Conservation (phyloP, 306 rosid species). For the Pueraria montana region DNA sequence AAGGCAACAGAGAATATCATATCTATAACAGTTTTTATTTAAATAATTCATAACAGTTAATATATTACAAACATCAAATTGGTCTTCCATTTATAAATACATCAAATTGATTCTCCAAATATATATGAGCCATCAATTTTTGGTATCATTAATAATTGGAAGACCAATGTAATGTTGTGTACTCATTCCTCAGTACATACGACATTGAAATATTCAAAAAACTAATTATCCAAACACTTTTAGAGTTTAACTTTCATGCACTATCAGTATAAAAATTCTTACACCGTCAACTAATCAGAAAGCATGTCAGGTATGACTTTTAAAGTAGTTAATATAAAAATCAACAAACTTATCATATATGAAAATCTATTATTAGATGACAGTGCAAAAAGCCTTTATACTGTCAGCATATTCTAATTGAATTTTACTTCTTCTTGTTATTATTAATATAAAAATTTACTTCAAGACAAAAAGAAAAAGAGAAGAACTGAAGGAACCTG, state of each 20-base stretch:
- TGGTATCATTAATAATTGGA: background rate
- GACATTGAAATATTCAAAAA: background rate
- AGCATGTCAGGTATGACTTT: background rate
- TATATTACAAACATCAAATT: conserved; percentile 16
- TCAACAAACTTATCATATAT: background rate
- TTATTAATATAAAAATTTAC: background rate
- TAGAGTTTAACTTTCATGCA: background rate
- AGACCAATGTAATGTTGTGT: background rate
- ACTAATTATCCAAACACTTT: conserved; percentile 2
- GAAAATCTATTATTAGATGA: background rate
- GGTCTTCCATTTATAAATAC: conserved; percentile 23
- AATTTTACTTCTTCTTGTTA: background rate
- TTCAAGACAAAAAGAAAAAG: conserved; percentile 16
- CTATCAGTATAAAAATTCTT: background rate
- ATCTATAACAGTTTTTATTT: background rate
- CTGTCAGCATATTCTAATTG: background rate
- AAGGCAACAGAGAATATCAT: conserved; percentile 11
- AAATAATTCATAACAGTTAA: conserved; percentile 5
- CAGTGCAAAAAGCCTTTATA: background rate
- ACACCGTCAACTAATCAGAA: background rate
- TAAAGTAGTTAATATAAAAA: background rate
- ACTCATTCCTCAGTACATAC: background rate
- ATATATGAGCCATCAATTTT: background rate
- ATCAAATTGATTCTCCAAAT: conserved; percentile 13
- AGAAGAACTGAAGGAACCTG: conserved; percentile 67